Evolutionary conservation across 331 rosid genomes (phyloP), one percentile per base, ranked within the genome.

Genomic region (Spiraea crenata): DNA sequence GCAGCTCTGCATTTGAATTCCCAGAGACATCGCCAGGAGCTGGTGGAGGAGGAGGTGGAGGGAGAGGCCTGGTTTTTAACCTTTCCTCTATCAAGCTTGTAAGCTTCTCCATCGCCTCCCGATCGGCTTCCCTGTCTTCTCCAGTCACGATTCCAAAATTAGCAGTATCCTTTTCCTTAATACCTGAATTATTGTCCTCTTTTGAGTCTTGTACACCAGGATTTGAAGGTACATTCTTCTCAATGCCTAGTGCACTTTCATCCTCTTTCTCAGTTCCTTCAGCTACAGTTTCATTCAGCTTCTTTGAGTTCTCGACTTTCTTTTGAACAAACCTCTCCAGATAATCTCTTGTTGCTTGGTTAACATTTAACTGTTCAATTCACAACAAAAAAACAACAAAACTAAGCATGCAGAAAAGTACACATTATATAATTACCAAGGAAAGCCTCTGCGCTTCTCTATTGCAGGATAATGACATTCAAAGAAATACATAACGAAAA

Each of bases 71-170:
- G 50, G 89, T 82, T 77, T 89, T 95, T 76, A 91, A 70, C 81
- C 99, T 91, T 85, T 91, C 96, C 76, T 88, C 99, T 77, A 95
- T 75, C 86, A 89, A 83, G 72, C 80, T 79, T 44, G 84, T 82
- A 56, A 95, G 85, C 86, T 95, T 95, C 58, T 82, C 93, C 46
- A 77, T 51, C 31, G 92, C 92, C 73, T 77, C 90, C 20, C 65
- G 78, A 73, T 95, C 99, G 76, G 86, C 85, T 69, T 89, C 96
- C 86, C 72, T 89, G 80, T 95, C 99, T 76, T 89, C 98, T 40
- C 89, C 85, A 0, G 93, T 91, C 78, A 95, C 91, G 63, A 88
- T 78, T 35, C 93, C 97, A 73, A 92, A 89, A 80, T 63, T 83
- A 13, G 86, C 52, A 58, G 65, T 65, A 74, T 86, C 88, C 76